Base-by-base conservation (phyloP, 306 rosid species). In the Luffa aegyptiaca region DNA sequence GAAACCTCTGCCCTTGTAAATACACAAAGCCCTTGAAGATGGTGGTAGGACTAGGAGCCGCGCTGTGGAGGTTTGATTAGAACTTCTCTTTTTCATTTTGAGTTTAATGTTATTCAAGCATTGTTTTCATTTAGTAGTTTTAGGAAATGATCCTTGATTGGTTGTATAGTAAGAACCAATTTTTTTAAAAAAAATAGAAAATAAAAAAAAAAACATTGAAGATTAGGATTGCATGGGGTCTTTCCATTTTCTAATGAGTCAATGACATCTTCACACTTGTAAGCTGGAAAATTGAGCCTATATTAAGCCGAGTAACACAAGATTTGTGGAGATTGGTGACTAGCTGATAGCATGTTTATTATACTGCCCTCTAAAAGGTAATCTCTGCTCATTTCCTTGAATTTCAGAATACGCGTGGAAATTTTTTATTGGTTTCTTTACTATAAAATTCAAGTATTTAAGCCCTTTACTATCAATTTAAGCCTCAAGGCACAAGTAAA, bases 51-150 rank as follows among this genome's bases (percentile, higher is more conserved):
- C 58, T 69, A 10, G n/a, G 42, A 21, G 77, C n/a, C 9, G 20
- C 2, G 1, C 5, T 72, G 12, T 21, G 77, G 26, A 46, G 77
- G 77, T 72, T 72, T 72, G 58, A 26, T 48, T 48, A 48, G 36
- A 72, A 31, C 7, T 33, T 64, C 20, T 71, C 58, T 7, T 46
- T 46, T 71, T 48, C 52, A 36, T n/a, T 5, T 12, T 26, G 77
- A 71, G 41, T 71, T 71, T 45, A 46, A 71, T 71, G 55, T 71
- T 71, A 71, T 71, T 71, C 41, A 26, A 71, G n/a, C 77, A 20
- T 26, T 46, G 12, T 71, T 48, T 44, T 12, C 18, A 49, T 41
- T 20, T n/a, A 69, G 75, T 8, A 68, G 52, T 41, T 41, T 52
- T 68, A 39, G 73, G 39, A 37, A 44, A 71, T 26, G 41, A 48